A percentile compares a stretch with the other conserved stretches of the same genome.
Conservation (phyloP, 106 monocot genomes). For the Dendrobium officinale region DNA sequence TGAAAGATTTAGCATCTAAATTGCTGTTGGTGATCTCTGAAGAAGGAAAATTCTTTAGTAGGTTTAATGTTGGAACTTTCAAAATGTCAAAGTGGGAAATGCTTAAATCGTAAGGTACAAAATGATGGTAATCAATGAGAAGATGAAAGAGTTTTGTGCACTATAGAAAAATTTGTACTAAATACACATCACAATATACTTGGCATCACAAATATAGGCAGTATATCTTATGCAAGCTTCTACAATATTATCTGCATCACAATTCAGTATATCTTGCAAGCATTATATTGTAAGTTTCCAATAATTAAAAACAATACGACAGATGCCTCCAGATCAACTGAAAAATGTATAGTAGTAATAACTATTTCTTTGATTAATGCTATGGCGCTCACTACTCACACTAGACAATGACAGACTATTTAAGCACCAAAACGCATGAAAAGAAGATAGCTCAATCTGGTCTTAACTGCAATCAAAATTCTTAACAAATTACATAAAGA, state of each 20-base stretch:
- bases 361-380: background rate
- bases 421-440: background rate
- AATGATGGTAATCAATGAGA: too few relatives aligned
- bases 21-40: too few relatives aligned
- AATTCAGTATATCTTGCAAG: background rate
- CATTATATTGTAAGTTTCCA: background rate
- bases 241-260: background rate
- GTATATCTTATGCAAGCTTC: background rate
- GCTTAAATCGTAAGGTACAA: too few relatives aligned
- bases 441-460: background rate
- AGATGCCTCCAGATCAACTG: background rate
- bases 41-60: too few relatives aligned
- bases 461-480: background rate
- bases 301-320: background rate
- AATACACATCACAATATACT: too few relatives aligned
- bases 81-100: too few relatives aligned
- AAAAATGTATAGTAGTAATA: background rate
- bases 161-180: too few relatives aligned
- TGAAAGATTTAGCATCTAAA: too few relatives aligned
- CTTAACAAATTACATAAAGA: background rate
- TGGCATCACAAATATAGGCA: background rate
- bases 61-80: too few relatives aligned
- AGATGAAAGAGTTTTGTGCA: too few relatives aligned
- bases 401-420: background rate
- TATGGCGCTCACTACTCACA: background rate